Evolutionary conservation across 768 basidiomycete genomes (phyloP), one percentile per base, ranked within the genome.

Genomic region (Russula emetica): DNA sequence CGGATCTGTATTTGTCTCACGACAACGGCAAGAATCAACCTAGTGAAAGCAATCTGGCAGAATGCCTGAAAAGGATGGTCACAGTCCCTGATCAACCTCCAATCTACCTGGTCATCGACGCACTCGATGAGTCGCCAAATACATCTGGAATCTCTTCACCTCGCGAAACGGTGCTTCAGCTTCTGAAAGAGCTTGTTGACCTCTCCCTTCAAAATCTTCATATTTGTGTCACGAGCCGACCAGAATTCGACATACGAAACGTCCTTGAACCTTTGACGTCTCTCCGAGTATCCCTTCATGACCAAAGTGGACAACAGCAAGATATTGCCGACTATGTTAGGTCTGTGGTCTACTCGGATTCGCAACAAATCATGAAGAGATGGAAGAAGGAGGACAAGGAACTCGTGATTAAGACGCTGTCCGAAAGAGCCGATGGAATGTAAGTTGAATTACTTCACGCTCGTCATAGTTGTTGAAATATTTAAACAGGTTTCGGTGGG

Each of bases 51-150:
- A 30, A 1, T 2, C 34, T 63, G 50, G n/a, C 5, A 1, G 1
- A 42, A 22, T 63, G 50, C 24, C n/a, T 63, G n/a, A 51, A 63
- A 24, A 13, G 45, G 18, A 53, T 63, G 49, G 38, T 63, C 42
- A 10, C 38, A 10, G 20, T 52, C 36, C n/a, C 55, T 1, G 38
- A 24, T n/a, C 30, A 44, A 47, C 13, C 20, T 28, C 54, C 28
- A 5, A 47, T 50, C n/a, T 55, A 62, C 49, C 18, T 62, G 22
- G 51, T 58, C 18, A 3, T 59, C 1, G 62, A 63, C 13, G 62
- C 57, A 0, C n/a, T 63, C 14, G 62, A 63, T 6, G 62, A 63
- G 14, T 45, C 57, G n/a, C 51, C 62, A 13, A 8, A 32, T 5
- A 28, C 32, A 1, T 36, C 40, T 6, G 55, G 55, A 0, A 30